phyloP scores from a whole-genome alignment of 345 rosid species.

The Conringia planisiliqua region DNA sequence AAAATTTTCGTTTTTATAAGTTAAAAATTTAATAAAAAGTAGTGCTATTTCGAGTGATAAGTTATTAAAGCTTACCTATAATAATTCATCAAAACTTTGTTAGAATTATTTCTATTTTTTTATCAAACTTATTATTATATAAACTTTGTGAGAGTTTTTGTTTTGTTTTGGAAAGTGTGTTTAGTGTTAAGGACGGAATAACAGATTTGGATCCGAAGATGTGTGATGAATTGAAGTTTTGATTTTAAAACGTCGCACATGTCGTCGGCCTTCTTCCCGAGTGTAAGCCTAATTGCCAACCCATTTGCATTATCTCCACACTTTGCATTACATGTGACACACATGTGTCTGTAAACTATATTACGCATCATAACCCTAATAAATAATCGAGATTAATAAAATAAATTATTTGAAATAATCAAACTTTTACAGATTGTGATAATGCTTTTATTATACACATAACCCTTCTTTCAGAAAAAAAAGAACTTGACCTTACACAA shows the following conservation, averaged over 20 bases:
- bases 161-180: no score
- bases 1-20: background rate
- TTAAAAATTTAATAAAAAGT: background rate
- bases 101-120: background rate
- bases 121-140: background rate
- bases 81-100: background rate
- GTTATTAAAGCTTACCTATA: background rate
- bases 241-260: constrained; percentile 3
- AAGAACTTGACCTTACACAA: background rate
- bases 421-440: background rate
- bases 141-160: background rate
- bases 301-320: constrained; percentile 24
- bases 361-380: background rate
- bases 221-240: background rate
- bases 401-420: background rate
- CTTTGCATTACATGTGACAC: constrained; percentile 15
- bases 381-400: background rate
- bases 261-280: constrained; percentile 11
- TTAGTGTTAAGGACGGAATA: background rate
- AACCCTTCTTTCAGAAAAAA: background rate
- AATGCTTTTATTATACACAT: no score
- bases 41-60: background rate
- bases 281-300: constrained; percentile 23
- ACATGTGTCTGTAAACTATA: background rate
- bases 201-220: background rate